Evolutionary conservation across 139 green algal species (phyloP).

Genomic region (Haematococcus sp.): DNA sequence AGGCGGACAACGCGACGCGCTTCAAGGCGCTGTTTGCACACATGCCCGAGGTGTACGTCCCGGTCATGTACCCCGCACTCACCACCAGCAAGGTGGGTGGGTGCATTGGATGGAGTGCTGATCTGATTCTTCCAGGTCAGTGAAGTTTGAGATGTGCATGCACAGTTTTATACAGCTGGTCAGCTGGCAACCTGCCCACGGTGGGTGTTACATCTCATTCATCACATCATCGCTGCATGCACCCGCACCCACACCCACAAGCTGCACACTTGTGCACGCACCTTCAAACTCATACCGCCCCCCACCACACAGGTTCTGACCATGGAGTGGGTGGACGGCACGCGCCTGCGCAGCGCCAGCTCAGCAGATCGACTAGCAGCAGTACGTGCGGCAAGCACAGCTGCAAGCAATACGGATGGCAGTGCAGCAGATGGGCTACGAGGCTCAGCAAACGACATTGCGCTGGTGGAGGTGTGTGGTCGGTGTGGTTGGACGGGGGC

Average conservation of each 20-base stretch:
- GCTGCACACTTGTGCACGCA: too few species aligned
- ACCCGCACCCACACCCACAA: too few species aligned
- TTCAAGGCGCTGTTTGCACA: constrained; percentile 48
- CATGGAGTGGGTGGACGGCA: constrained; percentile 92
- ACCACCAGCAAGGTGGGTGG: constrained; percentile 40
- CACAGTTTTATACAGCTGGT: too few species aligned
- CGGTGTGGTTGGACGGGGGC: not conserved
- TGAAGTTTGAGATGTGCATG: not conserved
- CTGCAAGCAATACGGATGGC: constrained; percentile 11
- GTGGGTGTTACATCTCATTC: too few species aligned
- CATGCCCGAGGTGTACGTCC: constrained; percentile 60
- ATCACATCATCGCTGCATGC: too few species aligned
- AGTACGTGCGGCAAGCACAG: not conserved
- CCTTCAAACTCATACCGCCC: too few species aligned
- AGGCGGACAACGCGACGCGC: constrained; percentile 67
- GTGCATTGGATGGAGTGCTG: not conserved
- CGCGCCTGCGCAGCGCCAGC: constrained; percentile 60
- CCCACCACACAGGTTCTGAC: constrained; percentile 68
- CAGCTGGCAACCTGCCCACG: too few species aligned
- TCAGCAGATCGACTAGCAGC: not conserved
- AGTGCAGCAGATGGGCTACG: constrained; percentile 24
- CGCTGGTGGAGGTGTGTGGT: constrained; percentile 73
- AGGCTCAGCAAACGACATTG: constrained; percentile 52
- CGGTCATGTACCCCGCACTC: constrained; percentile 28
- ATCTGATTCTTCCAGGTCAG: not conserved